Conservation (phyloP, 1,284 basidiomycete species). For the Singerocomus inundabilis region DNA sequence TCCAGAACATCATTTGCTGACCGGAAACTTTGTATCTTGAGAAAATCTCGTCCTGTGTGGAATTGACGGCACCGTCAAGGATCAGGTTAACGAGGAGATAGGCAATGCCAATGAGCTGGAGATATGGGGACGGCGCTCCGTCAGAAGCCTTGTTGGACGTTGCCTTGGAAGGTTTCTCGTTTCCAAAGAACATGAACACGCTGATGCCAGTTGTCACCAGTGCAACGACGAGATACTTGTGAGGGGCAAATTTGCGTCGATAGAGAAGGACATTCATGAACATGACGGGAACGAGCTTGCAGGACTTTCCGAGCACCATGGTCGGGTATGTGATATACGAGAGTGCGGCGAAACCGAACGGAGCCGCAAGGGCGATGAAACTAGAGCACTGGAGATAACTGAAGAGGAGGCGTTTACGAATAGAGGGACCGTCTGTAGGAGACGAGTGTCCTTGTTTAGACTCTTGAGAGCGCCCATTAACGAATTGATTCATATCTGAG, state of each 20-base stretch:
- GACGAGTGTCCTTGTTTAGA: constrained; percentile 39
- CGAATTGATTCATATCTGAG: constrained; percentile 26
- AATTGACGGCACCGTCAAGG: constrained; percentile 93
- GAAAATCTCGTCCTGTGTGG: constrained; percentile 99
- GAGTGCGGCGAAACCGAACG: constrained; percentile 93
- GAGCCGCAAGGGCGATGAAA: constrained; percentile 89
- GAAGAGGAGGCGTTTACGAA: constrained; percentile 57
- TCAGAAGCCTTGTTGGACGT: constrained; percentile 37
- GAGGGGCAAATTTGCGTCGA: constrained; percentile 83
- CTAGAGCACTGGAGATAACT: constrained; percentile 81
- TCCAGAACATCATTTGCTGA: constrained; percentile 99
- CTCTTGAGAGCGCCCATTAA: constrained; percentile 23
- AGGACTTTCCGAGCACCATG: constrained; percentile 98
- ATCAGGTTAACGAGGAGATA: constrained; percentile 85
- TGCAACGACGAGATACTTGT: constrained; percentile 93
- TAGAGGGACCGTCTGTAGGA: constrained; percentile 39
- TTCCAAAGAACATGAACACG: constrained; percentile 90
- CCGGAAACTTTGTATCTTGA: constrained; percentile 75
- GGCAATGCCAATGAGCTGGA: constrained; percentile 61
- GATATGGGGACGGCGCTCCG: constrained; percentile 40
- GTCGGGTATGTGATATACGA: constrained; percentile 98
- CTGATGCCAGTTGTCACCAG: constrained; percentile 94
- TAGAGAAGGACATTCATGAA: constrained; percentile 92
- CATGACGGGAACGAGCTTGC: constrained; percentile 96
- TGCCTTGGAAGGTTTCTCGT: constrained; percentile 50